These are phyloP conservation scores for Oryza longistaminata DNA, from an alignment of 176 grass and related monocot genomes.

Conservation along the genomic window DNA sequence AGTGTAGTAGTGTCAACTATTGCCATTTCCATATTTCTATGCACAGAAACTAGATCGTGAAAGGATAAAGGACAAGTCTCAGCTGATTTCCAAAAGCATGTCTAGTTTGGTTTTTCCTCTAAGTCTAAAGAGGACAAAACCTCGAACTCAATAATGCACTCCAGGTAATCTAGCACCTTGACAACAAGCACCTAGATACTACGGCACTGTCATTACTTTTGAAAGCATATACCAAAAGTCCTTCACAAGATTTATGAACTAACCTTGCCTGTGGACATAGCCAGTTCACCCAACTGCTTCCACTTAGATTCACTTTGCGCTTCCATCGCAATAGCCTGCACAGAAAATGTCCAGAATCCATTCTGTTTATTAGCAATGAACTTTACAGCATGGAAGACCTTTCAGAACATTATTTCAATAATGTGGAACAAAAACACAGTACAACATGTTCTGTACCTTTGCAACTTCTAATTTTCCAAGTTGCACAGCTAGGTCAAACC, in stretches of 20 bases:
- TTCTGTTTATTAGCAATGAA: constrained; percentile 22
- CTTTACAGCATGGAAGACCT: constrained; percentile 5
- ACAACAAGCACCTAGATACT: too few species aligned
- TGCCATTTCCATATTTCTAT: not conserved
- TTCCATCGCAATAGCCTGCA: constrained; percentile 81
- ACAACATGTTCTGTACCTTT: constrained; percentile 58
- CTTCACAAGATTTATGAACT: constrained; percentile 30
- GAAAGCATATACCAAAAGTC: not conserved
- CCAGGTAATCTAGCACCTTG: too few species aligned
- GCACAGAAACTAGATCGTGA: not conserved
- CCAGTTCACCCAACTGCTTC: constrained; percentile 93
- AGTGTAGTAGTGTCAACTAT: not conserved
- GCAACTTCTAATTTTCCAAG: constrained; percentile 90
- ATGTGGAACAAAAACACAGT: constrained; percentile 1
- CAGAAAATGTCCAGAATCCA: constrained; percentile 25
- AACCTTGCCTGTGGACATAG: constrained; percentile 94
- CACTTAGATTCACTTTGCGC: constrained; percentile 98
- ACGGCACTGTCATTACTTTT: not conserved
- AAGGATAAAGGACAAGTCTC: not conserved
- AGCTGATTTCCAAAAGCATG: too few species aligned
- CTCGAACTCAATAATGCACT: too few species aligned
- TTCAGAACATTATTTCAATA: constrained; percentile 23
- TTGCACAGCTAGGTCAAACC: constrained; percentile 93
- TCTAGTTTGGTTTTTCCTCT: too few species aligned
- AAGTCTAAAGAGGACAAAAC: too few species aligned